phyloP scores from a whole-genome alignment of 176 grass and related monocot genomes.

The Oryza meridionalis region DNA sequence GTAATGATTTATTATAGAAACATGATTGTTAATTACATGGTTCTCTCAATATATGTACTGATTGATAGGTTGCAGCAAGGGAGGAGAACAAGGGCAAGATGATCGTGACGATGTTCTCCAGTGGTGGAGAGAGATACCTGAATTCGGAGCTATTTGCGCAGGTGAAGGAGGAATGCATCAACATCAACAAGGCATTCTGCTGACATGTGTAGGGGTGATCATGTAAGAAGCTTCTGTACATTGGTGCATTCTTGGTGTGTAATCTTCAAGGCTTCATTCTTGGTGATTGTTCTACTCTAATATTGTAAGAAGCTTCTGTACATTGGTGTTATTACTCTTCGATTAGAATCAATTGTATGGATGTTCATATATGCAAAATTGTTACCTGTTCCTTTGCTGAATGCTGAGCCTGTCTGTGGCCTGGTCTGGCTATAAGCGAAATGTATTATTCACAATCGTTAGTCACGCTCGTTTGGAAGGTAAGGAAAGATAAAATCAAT shows the following conservation, averaged over 20 bases:
- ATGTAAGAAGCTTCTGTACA: too few species aligned
- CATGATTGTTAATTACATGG: neutral
- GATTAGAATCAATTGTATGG: neutral
- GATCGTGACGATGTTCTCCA: conserved; percentile 76
- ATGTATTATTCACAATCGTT: neutral
- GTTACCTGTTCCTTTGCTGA: neutral
- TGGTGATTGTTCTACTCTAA: neutral
- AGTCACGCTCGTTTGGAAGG: neutral
- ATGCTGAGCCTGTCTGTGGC: too few species aligned
- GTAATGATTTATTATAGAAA: neutral
- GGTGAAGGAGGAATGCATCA: conserved; percentile 70
- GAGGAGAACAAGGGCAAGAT: conserved; percentile 77
- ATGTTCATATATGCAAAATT: neutral
- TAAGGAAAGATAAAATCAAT: neutral
- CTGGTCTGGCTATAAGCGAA: neutral
- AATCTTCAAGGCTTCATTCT: neutral
- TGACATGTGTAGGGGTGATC: neutral
- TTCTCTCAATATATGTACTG: conserved; percentile 24
- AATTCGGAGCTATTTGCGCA: conserved; percentile 64
- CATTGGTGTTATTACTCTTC: neutral
- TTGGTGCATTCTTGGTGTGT: too few species aligned
- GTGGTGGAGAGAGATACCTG: conserved; percentile 72
- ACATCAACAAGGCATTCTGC: conserved; percentile 58
- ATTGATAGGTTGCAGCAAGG: conserved; percentile 63
- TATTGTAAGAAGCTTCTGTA: neutral